A percentile compares a stretch with the other conserved stretches of the same genome.
These are phyloP conservation scores for Discostella stelligeroides DNA, from an alignment of 108 stramenopile genomes.

Conservation along the genomic window DNA sequence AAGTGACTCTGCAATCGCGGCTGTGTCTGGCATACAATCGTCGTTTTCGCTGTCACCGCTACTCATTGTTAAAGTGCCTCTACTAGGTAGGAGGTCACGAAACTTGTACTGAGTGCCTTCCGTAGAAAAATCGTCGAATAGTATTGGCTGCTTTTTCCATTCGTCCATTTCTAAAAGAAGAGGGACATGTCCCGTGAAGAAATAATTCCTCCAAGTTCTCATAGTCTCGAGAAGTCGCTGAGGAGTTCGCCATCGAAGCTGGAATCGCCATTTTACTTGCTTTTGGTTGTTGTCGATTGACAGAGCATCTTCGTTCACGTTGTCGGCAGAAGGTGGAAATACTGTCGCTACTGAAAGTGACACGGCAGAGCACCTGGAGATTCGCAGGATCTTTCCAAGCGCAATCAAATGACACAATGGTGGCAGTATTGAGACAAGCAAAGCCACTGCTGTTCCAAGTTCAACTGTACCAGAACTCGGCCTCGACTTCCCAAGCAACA, in stretches of 20 bases:
- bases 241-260: slow-evolving; percentile 64
- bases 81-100: no score
- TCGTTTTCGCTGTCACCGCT: slow-evolving; percentile 13
- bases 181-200: slow-evolving; percentile 44
- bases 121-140: slow-evolving; percentile 41
- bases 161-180: slow-evolving; percentile 43
- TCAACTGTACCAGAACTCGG: not conserved
- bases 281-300: slow-evolving; percentile 5
- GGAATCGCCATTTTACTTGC: slow-evolving; percentile 57
- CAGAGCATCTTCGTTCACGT: not conserved
- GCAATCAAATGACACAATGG: slow-evolving; percentile 46
- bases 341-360: slow-evolving; percentile 40
- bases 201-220: slow-evolving; percentile 24
- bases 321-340: slow-evolving; percentile 12
- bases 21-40: slow-evolving; percentile 25
- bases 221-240: slow-evolving; percentile 49
- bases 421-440: slow-evolving; percentile 12
- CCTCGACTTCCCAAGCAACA: slow-evolving; percentile 18
- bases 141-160: slow-evolving; percentile 28
- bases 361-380: slow-evolving; percentile 37
- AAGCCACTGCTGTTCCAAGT: slow-evolving; percentile 11
- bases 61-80: not conserved
- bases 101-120: slow-evolving; percentile 32
- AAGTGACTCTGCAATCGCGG: slow-evolving; percentile 41
- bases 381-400: slow-evolving; percentile 30